Conservation (phyloP, 306 rosid species). For the Trichosanthes cucumerina region DNA sequence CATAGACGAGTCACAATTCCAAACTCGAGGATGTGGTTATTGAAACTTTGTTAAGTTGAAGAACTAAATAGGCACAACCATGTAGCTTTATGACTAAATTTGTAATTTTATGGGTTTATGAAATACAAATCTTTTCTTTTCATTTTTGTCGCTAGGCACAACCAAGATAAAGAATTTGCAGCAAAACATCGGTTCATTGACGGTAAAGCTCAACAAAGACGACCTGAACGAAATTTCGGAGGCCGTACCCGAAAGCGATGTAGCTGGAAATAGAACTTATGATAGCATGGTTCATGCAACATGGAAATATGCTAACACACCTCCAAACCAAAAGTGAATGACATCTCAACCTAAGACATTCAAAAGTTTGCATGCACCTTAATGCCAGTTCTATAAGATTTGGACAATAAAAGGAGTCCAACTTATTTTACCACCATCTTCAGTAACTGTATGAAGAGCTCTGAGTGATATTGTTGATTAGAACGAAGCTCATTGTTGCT, state of each 20-base stretch:
- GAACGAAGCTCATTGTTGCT: neutral
- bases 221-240: slow-evolving; percentile 37
- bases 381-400: neutral
- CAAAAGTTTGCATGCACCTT: neutral
- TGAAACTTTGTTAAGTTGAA: too few species aligned
- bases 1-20: neutral
- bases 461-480: neutral
- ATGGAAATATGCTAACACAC: slow-evolving; percentile 51
- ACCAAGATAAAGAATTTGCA: slow-evolving; percentile 56
- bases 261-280: slow-evolving; percentile 32
- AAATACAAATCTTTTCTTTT: neutral
- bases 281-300: neutral
- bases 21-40: too few species aligned
- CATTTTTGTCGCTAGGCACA: slow-evolving; percentile 29
- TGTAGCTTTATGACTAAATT: too few species aligned
- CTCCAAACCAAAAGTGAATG: slow-evolving; percentile 17
- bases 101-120: too few species aligned
- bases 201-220: slow-evolving; percentile 30
- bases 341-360: neutral
- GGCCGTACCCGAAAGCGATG: slow-evolving; percentile 34
- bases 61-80: neutral
- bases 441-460: neutral
- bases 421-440: neutral
- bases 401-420: neutral
- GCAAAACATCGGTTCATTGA: slow-evolving; percentile 41